These are phyloP conservation scores for Saccharomycopsis hybrid DNA, from an alignment of 1,139 yeast species.

Conservation along the genomic window DNA sequence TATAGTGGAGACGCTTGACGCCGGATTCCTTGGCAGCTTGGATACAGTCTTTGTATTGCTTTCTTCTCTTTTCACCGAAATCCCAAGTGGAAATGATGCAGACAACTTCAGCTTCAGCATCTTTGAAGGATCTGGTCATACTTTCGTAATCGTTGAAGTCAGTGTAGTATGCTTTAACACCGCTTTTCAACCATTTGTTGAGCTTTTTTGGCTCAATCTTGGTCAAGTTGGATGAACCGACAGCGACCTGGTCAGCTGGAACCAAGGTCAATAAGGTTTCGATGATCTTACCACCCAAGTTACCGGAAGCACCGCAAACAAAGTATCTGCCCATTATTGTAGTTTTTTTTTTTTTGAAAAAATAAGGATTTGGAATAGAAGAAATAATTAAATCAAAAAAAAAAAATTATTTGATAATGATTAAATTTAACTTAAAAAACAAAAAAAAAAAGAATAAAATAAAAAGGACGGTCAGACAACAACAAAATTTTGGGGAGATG, in stretches of 20 bases:
- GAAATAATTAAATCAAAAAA: too few species aligned
- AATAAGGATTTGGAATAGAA: too few species aligned
- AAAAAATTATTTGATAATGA: too few species aligned
- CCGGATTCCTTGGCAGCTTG: conserved; percentile 13
- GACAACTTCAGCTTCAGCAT: conserved; percentile 8
- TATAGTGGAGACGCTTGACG: conserved; percentile 15
- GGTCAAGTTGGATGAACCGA: neutral
- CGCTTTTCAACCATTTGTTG: neutral
- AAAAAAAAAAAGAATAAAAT: too few species aligned
- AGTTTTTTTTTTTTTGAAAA: too few species aligned
- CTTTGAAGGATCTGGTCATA: conserved; percentile 11
- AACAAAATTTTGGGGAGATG: too few species aligned
- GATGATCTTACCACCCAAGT: neutral
- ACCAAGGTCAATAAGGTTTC: neutral
- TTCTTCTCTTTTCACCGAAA: conserved; percentile 12
- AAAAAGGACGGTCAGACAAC: too few species aligned
- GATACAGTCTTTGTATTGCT: conserved; percentile 15
- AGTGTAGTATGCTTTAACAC: neutral
- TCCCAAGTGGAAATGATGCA: conserved; percentile 16
- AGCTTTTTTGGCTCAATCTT: neutral
- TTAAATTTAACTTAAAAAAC: too few species aligned
- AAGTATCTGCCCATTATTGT: neutral
- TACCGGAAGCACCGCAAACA: neutral
- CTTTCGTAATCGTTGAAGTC: conserved; percentile 11
- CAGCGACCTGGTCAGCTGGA: neutral